A percentile compares a stretch with the other conserved stretches of the same genome.
Evolutionary conservation across 768 basidiomycete genomes (phyloP).

Genomic region (Suillus discolor): DNA sequence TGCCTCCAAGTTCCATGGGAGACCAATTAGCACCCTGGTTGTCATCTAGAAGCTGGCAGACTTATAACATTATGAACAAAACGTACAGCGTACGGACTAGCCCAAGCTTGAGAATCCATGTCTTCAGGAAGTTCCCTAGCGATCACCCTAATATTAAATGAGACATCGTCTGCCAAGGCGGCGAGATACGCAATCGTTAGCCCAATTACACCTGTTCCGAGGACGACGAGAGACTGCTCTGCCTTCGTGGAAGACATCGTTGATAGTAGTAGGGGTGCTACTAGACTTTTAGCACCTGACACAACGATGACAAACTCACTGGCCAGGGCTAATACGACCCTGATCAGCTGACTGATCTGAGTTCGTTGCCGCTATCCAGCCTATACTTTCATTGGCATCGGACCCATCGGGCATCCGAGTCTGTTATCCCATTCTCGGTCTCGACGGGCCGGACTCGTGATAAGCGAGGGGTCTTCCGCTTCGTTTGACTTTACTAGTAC

Average conservation of each 20-base stretch:
- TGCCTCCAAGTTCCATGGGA: constrained; percentile 41
- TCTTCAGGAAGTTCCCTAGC: constrained; percentile 41
- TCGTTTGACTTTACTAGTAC: too few relatives aligned
- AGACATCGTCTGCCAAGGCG: constrained; percentile 20
- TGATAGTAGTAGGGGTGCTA: background rate
- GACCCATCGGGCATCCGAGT: too few relatives aligned
- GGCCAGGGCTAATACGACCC: too few relatives aligned
- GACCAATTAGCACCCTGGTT: constrained; percentile 50
- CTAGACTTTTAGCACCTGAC: too few relatives aligned
- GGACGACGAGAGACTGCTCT: constrained; percentile 28
- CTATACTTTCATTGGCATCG: too few relatives aligned
- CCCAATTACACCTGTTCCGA: constrained; percentile 46
- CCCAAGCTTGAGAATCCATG: constrained; percentile 46
- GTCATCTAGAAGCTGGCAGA: background rate
- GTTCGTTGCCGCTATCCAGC: too few relatives aligned
- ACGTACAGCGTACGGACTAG: constrained; percentile 55
- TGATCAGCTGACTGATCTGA: too few relatives aligned
- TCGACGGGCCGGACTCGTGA: too few relatives aligned
- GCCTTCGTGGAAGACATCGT: constrained; percentile 2
- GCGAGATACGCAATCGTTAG: constrained; percentile 39
- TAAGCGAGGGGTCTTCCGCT: too few relatives aligned
- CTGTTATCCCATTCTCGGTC: too few relatives aligned
- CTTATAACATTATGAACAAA: background rate
- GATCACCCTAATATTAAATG: constrained; percentile 28
- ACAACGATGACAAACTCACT: too few relatives aligned